Evolutionary conservation across 768 basidiomycete species (phyloP), one percentile per base, ranked within the genome.

Genomic region (Suillus fuscotomentosus): DNA sequence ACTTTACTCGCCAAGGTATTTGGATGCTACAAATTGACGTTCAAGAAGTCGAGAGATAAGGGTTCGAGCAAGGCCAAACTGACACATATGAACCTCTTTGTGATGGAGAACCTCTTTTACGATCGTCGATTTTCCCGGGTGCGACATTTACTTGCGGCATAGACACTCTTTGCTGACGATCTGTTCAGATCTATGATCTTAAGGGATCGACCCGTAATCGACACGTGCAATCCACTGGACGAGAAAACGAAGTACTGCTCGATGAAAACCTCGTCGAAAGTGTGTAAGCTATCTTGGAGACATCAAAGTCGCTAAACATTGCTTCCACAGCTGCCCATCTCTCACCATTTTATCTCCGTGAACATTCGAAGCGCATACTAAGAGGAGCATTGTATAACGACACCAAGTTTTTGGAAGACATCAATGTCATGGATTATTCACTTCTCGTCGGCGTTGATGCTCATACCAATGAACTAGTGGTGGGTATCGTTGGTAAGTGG

Each of bases 51-150:
- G 2, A 86, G 88, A 34, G 93, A 92, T 67, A 86, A 81, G 65
- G 82, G 82, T 8, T 73, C 82, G 10, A 85, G 83, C 61, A 92
- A 83, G 76, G 85, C 87, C 7, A 94, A 93, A 72, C 85, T 89
- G 2, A 93, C 91, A 8, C 88, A 95, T 69, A 96, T 98, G 93
- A 97, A 97, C 71, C 81, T 99, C 24, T 79, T 99, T 43, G 93
- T 99, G 57, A 99, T 98, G 97, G 97, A 99, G 78, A 99, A 96
- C 70, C 80, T 97, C 11, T 97, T 98, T 73, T 96, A 97, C 75
- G 93, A 96, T 67, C 85, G 93, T 62, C 86, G 90, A 13, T 97
- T 98, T 71, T 88, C 90, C 3, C 94, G 91, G 83, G 94, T 93
- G 70, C n/a, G 66, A 64, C 8, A 5, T 41, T 6, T 63, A 2